Evolutionary conservation across 371 early-diverging fungal genomes (phyloP).

Genomic region (Mortierella polycephala): DNA sequence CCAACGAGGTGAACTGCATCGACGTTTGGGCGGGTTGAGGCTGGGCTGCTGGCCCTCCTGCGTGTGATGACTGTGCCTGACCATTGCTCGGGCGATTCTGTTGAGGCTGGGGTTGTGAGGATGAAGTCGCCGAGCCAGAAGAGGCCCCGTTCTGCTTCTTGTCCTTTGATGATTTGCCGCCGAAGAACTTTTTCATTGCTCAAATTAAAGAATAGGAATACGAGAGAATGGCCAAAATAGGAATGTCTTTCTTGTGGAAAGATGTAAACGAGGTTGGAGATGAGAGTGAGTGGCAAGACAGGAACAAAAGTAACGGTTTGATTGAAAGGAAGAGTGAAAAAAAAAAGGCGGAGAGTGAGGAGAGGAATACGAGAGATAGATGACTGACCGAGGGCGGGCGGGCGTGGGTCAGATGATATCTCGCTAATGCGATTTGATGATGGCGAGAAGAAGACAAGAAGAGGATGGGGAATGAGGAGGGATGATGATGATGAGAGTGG

Average conservation of each 20-base stretch:
- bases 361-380: no score
- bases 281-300: no score
- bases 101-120: slow-evolving; percentile 1
- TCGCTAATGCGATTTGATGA: no score
- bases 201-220: neutral
- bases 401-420: no score
- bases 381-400: no score
- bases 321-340: no score
- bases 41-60: neutral
- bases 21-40: slow-evolving; percentile 30
- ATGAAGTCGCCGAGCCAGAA: slow-evolving; percentile 7
- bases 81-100: slow-evolving; percentile 33
- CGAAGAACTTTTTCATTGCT: slow-evolving; percentile 50
- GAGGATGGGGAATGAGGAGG: no score
- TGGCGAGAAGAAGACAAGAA: no score
- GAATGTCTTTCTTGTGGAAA: neutral
- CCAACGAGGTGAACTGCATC: slow-evolving; percentile 48
- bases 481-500: no score
- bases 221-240: neutral
- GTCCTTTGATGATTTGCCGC: slow-evolving; percentile 46
- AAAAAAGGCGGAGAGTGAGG: no score
- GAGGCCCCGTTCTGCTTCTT: slow-evolving; percentile 28
- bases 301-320: no score
- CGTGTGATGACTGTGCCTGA: slow-evolving; percentile 14
- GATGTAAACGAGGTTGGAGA: no score